Evolutionary conservation across 768 basidiomycete genomes (phyloP), one percentile per base, ranked within the genome.

Genomic region (Russula brevipes): DNA sequence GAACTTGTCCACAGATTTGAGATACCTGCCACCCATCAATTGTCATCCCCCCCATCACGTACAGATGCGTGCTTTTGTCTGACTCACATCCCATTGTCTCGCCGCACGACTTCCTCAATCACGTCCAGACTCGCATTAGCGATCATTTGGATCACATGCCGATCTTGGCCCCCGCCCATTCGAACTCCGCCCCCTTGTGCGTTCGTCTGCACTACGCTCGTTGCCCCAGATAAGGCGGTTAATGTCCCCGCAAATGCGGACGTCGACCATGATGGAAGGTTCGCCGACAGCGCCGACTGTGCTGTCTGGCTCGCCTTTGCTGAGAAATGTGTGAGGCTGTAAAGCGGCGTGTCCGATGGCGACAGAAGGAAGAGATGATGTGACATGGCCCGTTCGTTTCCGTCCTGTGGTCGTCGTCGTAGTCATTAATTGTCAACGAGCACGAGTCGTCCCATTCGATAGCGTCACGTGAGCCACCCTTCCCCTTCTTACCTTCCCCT

Each of bases 131-230:
- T 94, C 55, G 93, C 94, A 74, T 98, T 96, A 24, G 95, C 96
- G 71, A 98, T 94, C 91, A 99, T 97, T 79, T 98, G 96, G 70
- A 95, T 91, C 63, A 99, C 92, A 82, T 97, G 94, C 57, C 91
- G 80, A 71, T 92, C 89, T 75, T 88, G 88, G 14, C 88, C 91
- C 5, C 89, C 88, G 11, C 88, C 91, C 74, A 89, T 84, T 68
- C 83, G 79, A 39, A 82, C 82, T 11, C 78, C 79, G 17, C 84
- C 85, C n/a, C 86, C 83, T 47, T 82, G 79, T 19, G 82, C 80
- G 65, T 86, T 76, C 39, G 79, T 70, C 69, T 91, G 87, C 5
- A 82, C 82, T 30, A 88, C 82, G 70, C 85, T 88, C 19, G 90
- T 86, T 14, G 92, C 91, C 4, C 91, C 91, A 19, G 91, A 93